A percentile compares a stretch with the other conserved stretches of the same genome.
These are phyloP conservation scores for Scheffersomyces amazonensis DNA, from an alignment of 805 yeast species.

Conservation along the genomic window DNA sequence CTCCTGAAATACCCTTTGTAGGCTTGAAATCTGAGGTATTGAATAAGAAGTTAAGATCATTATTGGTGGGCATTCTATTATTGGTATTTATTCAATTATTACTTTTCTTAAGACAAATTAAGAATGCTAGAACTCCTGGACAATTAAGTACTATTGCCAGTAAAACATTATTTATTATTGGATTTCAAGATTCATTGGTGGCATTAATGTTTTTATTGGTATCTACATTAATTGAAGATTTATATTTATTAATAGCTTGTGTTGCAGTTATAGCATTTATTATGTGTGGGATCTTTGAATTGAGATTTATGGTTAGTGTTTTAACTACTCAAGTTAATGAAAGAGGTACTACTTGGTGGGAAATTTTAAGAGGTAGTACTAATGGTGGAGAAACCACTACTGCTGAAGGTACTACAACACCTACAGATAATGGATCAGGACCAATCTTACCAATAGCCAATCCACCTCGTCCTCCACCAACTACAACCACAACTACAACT, in stretches of 20 bases:
- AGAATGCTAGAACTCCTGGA: conserved; percentile 73
- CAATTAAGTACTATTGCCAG: conserved; percentile 66
- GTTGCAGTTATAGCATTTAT: conserved; percentile 68
- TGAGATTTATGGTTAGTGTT: conserved; percentile 67
- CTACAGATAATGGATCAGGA: conserved; percentile 2
- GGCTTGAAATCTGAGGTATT: conserved; percentile 63
- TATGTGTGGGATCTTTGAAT: conserved; percentile 70
- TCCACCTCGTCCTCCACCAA: conserved; percentile 2
- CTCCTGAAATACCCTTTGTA: conserved; percentile 14
- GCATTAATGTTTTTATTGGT: conserved; percentile 61
- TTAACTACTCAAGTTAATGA: conserved; percentile 72
- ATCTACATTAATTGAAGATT: conserved; percentile 50
- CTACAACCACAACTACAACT: conserved; percentile 4
- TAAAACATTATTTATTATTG: conserved; percentile 54
- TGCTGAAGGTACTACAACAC: background rate
- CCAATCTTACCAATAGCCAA: conserved; percentile 8
- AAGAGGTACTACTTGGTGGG: conserved; percentile 61
- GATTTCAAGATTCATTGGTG: conserved; percentile 69
- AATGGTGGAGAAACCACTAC: conserved; percentile 23
- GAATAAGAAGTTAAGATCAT: conserved; percentile 31
- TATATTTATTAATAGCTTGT: conserved; percentile 67
- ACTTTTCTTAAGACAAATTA: conserved; percentile 66
- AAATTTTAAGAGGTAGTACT: conserved; percentile 59
- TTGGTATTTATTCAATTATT: conserved; percentile 50
- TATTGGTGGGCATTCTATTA: conserved; percentile 44